A percentile compares a stretch with the other conserved stretches of the same genome.
Evolutionary conservation across 2,329 filamentous ascomycete species (phyloP).

Genomic region (Alternaria sp.): DNA sequence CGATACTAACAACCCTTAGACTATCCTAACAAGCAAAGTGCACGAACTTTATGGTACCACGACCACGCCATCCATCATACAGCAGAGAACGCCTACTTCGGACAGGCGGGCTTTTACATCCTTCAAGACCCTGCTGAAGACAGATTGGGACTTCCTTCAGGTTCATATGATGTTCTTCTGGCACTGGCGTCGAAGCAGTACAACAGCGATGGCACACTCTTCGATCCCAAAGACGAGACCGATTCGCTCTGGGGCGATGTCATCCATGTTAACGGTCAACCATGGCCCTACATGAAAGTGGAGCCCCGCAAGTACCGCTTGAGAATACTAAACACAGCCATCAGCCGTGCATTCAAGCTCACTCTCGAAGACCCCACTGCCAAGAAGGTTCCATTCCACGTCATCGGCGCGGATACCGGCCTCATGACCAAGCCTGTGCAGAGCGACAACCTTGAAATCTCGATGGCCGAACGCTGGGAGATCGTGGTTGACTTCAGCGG

Average conservation of each 20-base stretch:
- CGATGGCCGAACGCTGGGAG: conserved; percentile 68
- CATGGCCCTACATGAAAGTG: conserved; percentile 67
- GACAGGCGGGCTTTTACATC: conserved; percentile 67
- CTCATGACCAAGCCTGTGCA: conserved; percentile 54
- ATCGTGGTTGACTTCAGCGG: conserved; percentile 65
- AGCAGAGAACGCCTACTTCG: conserved; percentile 66
- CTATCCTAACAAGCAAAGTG: conserved; percentile 65
- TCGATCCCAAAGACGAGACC: conserved; percentile 58
- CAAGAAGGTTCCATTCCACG: conserved; percentile 59
- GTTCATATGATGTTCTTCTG: conserved; percentile 64
- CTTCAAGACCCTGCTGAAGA: conserved; percentile 62
- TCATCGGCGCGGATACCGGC: conserved; percentile 64
- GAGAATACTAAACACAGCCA: conserved; percentile 59
- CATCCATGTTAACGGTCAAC: conserved; percentile 67
- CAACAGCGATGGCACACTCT: conserved; percentile 61
- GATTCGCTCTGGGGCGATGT: conserved; percentile 64
- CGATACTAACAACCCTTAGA: conserved; percentile 41
- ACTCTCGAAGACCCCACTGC: conserved; percentile 56
- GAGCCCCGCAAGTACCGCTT: conserved; percentile 69
- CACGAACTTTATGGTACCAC: conserved; percentile 65
- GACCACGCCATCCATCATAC: conserved; percentile 58
- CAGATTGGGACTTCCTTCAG: conserved; percentile 60
- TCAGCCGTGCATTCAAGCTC: conserved; percentile 58
- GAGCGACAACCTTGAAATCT: conserved; percentile 57
- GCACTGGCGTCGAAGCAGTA: conserved; percentile 64